Percentiles rank a stretch among this genome's conserved stretches.
phyloP scores from a whole-genome alignment of 2,329 filamentous ascomycete genomes.

The Erysiphe pulchra region DNA sequence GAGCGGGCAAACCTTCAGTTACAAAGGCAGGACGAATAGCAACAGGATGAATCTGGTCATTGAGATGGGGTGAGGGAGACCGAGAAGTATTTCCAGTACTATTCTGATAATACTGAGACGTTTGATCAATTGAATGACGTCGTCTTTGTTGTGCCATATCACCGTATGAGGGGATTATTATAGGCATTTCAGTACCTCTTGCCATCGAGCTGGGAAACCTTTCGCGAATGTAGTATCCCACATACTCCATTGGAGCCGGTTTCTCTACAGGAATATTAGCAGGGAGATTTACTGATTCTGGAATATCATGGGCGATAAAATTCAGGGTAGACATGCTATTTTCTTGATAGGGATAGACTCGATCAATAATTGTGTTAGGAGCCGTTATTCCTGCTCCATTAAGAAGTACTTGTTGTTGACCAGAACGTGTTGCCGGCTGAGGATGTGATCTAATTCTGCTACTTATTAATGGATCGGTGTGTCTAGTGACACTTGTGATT shows the following conservation, averaged over 20 bases:
- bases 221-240: slow-evolving; percentile 13
- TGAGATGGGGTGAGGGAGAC: slow-evolving; percentile 14
- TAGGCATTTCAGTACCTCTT: slow-evolving; percentile 5
- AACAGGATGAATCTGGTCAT: slow-evolving; percentile 5
- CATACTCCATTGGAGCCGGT: slow-evolving; percentile 11
- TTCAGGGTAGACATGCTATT: slow-evolving; percentile 27
- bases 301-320: slow-evolving; percentile 27
- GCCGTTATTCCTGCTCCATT: slow-evolving; percentile 15
- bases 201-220: slow-evolving; percentile 4
- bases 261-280: slow-evolving; percentile 6
- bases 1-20: slow-evolving; percentile 5
- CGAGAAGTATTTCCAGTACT: slow-evolving; percentile 11
- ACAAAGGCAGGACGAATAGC: slow-evolving; percentile 2
- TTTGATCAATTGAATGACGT: slow-evolving; percentile 12
- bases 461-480: slow-evolving; percentile 18
- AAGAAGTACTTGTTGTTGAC: slow-evolving; percentile 6
- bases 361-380: slow-evolving; percentile 14
- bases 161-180: slow-evolving; percentile 12
- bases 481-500: slow-evolving; percentile 21
- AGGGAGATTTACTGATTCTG: slow-evolving; percentile 5
- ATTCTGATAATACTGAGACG: slow-evolving; percentile 13
- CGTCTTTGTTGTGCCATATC: slow-evolving; percentile 9
- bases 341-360: slow-evolving; percentile 8
- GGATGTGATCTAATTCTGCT: slow-evolving; percentile 38
- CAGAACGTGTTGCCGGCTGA: slow-evolving; percentile 28